Evolutionary conservation across 441 rosid species (phyloP).

Genomic region (Geranium incanum): DNA sequence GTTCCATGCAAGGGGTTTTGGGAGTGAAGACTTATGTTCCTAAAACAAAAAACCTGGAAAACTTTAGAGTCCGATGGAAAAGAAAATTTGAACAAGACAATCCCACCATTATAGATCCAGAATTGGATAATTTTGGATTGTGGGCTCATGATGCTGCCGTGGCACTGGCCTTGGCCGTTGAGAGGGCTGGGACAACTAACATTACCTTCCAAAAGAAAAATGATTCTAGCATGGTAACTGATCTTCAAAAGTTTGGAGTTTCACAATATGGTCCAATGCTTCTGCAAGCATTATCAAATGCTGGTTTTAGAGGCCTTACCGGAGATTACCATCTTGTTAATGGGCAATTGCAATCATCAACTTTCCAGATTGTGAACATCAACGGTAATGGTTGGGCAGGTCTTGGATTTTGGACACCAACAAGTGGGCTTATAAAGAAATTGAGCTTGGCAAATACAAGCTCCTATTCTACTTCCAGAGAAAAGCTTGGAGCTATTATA

Average conservation of each 20-base stretch:
- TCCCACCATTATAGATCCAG: constrained; percentile 16
- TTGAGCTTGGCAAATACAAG: constrained; percentile 13
- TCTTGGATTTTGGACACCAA: constrained; percentile 46
- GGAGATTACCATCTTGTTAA: constrained; percentile 37
- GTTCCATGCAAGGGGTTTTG: constrained; percentile 46
- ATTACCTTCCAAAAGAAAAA: constrained; percentile 16
- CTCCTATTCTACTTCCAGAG: constrained; percentile 26
- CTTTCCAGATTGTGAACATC: constrained; percentile 40
- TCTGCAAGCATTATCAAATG: constrained; percentile 22
- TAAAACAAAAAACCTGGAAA: constrained; percentile 13
- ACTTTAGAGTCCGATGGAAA: constrained; percentile 34
- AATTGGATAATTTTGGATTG: constrained; percentile 30
- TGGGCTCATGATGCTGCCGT: constrained; percentile 50
- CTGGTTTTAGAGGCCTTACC: constrained; percentile 33
- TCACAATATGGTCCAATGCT: constrained; percentile 39
- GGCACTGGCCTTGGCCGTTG: constrained; percentile 52
- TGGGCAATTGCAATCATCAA: constrained; percentile 29
- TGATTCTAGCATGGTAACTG: constrained; percentile 21
- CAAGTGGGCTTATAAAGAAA: constrained; percentile 30
- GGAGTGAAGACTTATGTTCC: constrained; percentile 38
- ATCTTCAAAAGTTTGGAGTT: constrained; percentile 38
- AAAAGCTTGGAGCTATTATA: constrained; percentile 28
- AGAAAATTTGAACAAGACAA: constrained; percentile 16
- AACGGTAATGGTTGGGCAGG: constrained; percentile 24
- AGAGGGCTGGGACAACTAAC: constrained; percentile 28